Evolutionary conservation across 495 filamentous ascomycete species (phyloP).

Genomic region (Hyaloscypha bicolor): DNA sequence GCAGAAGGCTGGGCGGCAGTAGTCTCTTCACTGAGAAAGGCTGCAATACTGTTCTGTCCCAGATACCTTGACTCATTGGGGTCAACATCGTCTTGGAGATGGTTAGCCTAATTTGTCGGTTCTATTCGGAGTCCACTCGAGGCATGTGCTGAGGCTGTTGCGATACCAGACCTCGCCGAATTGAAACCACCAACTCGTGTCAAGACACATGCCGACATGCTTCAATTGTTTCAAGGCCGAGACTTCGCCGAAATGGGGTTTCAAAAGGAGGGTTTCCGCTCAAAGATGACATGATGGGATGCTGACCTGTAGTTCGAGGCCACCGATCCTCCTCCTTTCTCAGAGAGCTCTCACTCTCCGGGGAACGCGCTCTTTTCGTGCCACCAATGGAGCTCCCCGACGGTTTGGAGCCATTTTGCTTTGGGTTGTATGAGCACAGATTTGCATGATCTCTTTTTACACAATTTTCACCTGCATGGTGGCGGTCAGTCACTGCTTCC

Average conservation of each 20-base stretch:
- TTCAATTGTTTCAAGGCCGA: constrained; percentile 6
- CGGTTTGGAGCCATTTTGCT: constrained; percentile 56
- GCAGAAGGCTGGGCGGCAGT: constrained; percentile 34
- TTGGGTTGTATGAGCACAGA: constrained; percentile 73
- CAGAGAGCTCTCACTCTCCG: constrained; percentile 35
- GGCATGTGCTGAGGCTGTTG: not conserved
- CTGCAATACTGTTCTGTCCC: constrained; percentile 65
- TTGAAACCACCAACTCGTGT: not conserved
- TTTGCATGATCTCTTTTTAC: constrained; percentile 72
- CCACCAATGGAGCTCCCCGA: constrained; percentile 38
- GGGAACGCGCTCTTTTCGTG: constrained; percentile 46
- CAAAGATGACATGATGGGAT: not conserved
- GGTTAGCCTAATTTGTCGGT: constrained; percentile 35
- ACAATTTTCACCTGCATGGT: constrained; percentile 54
- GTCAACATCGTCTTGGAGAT: constrained; percentile 57
- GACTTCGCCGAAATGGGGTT: constrained; percentile 16
- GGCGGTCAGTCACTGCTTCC: not conserved
- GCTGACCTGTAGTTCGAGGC: constrained; percentile 38
- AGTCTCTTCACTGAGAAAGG: constrained; percentile 65
- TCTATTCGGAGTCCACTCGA: constrained; percentile 20
- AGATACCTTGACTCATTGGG: constrained; percentile 65
- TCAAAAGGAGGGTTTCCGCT: constrained; percentile 4
- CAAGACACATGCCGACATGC: not conserved
- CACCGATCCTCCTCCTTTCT: constrained; percentile 41
- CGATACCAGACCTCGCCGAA: not conserved